Evolutionary conservation across 2,329 filamentous ascomycete genomes (phyloP), one percentile per base, ranked within the genome.

Genomic region (Trichophyton benhamiae): DNA sequence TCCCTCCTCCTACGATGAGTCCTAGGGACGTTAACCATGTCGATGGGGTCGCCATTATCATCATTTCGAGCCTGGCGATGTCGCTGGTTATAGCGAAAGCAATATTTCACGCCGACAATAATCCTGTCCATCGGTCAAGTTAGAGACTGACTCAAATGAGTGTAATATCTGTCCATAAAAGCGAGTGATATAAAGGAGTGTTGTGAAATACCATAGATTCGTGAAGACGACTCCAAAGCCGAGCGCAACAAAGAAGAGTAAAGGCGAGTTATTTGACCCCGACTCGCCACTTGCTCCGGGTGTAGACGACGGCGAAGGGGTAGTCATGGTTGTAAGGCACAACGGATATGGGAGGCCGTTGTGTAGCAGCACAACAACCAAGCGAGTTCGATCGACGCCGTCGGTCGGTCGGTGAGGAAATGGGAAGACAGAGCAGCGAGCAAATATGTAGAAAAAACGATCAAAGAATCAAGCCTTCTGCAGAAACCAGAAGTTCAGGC

Each of bases 101-200:
- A 99, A 75, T 99, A 99, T 78, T 99, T 99, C 64, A 99, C 94
- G 67, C 94, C 94, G 64, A 99, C 94, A 68, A 99, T 99, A 70
- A 99, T 99, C 94, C 94, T 99, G 69, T 57, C 46, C 55, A 52
- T 62, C 60, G 60, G 62, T 8, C 27, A 30, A 30, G 27, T 52
- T 30, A 60, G 55, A 46, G 20, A 60, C 52, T 22, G 38, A 46
- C 15, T 57, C 30, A 57, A 17, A 49, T n/a, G 44, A 27, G 38
- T 42, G 42, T 49, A 65, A 25, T 20, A 38, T 38, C 33, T 27
- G 27, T 22, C 33, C 48, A 48, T 15, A 57, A 58, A 38, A 33
- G 17, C 46, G 36, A 25, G 30, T 20, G 38, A n/a, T 30, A 41
- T 44, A 42, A 38, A 33, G 57, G n/a, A 22, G 38, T n/a, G 41